Conservation (phyloP, 2,329 filamentous ascomycete genomes). For the Phoma sp. region DNA sequence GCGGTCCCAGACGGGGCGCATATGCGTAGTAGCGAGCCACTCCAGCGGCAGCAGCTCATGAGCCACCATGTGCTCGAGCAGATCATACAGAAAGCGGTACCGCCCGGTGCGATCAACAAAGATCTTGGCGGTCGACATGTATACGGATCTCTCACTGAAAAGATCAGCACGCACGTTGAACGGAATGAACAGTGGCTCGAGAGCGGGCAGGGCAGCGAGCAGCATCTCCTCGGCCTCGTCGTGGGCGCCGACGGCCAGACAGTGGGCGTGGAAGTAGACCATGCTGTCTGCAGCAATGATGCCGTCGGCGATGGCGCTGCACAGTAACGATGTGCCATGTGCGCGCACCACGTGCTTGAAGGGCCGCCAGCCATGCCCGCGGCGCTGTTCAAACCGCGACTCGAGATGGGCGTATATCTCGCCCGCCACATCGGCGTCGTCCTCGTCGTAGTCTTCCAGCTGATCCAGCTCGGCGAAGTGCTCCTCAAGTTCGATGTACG, state of each 20-base stretch:
- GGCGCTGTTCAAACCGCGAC: constrained; percentile 39
- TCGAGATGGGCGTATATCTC: constrained; percentile 52
- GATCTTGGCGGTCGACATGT: constrained; percentile 33
- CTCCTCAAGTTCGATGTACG: constrained; percentile 50
- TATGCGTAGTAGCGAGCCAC: constrained; percentile 47
- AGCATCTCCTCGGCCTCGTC: constrained; percentile 46
- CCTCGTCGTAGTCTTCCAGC: constrained; percentile 38
- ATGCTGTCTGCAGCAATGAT: constrained; percentile 36
- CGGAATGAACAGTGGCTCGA: constrained; percentile 35
- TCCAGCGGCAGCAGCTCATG: constrained; percentile 45
- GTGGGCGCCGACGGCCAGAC: constrained; percentile 39
- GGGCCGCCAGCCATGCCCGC: constrained; percentile 47
- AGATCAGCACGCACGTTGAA: constrained; percentile 34
- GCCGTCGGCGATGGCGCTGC: constrained; percentile 44
- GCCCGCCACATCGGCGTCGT: constrained; percentile 43
- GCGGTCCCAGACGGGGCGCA: constrained; percentile 45
- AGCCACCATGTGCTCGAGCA: constrained; percentile 43
- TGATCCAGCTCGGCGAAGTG: constrained; percentile 44
- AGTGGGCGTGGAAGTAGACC: constrained; percentile 37
- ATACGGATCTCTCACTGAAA: constrained; percentile 35
- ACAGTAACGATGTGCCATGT: constrained; percentile 49
- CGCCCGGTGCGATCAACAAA: constrained; percentile 41
- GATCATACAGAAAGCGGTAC: constrained; percentile 43
- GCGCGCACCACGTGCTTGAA: constrained; percentile 51
- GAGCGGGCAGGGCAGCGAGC: constrained; percentile 30